Percentiles rank a stretch among this genome's conserved stretches.
Evolutionary conservation across 192 early-diverging fungal genomes (phyloP).

Genomic region (Cetraspora pellucida): DNA sequence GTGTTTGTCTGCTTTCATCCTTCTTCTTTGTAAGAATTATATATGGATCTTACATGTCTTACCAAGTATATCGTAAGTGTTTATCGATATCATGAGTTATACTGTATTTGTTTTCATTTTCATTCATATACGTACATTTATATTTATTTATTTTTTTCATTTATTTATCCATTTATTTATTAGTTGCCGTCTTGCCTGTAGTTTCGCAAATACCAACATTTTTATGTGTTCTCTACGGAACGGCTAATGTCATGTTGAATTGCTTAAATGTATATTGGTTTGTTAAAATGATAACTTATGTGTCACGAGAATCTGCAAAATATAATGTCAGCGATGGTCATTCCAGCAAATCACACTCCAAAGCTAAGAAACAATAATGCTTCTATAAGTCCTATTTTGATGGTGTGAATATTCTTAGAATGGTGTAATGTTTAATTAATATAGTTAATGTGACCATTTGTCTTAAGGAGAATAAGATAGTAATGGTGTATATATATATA

Average conservation of each 20-base stretch:
- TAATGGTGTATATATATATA: no score
- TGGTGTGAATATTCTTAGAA: no score
- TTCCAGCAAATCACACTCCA: no score
- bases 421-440: no score
- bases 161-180: background rate
- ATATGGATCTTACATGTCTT: constrained; percentile 77
- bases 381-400: no score
- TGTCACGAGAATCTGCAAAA: no score
- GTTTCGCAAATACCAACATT: constrained; percentile 42
- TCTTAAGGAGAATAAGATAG: no score
- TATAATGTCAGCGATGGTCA: no score
- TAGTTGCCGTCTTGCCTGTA: constrained; percentile 37
- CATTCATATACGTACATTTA: background rate
- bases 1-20: constrained; percentile 67
- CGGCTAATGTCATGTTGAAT: constrained; percentile 63
- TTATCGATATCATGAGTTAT: background rate
- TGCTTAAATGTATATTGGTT: constrained; percentile 69
- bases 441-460: no score
- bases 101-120: constrained; percentile 28
- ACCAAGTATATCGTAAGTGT: constrained; percentile 58
- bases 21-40: constrained; percentile 80
- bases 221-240: constrained; percentile 52
- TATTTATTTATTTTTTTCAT: background rate
- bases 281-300: constrained; percentile 49
- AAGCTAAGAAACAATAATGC: no score